phyloP scores from a whole-genome alignment of 2,329 filamentous ascomycete genomes.

The Gaeumannomyces tritici region DNA sequence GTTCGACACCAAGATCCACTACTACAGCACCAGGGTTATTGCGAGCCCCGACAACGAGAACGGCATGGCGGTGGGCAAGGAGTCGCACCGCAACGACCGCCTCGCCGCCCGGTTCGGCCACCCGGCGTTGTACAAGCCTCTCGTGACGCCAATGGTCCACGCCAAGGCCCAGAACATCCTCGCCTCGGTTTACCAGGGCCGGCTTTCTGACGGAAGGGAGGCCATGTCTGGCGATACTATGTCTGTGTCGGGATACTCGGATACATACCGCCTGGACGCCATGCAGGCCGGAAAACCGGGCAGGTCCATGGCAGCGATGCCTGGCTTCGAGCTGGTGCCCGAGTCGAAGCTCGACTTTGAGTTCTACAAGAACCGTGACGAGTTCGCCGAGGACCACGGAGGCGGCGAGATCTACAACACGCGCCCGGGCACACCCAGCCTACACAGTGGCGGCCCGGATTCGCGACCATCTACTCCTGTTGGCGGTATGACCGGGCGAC shows the following conservation, averaged over 20 bases:
- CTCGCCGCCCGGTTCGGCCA: slow-evolving; percentile 77
- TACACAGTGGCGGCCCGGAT: slow-evolving; percentile 26
- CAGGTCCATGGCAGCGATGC: slow-evolving; percentile 27
- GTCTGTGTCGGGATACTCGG: slow-evolving; percentile 66
- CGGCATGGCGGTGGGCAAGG: slow-evolving; percentile 29
- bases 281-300: slow-evolving; percentile 60
- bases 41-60: slow-evolving; percentile 33
- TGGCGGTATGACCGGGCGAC: slow-evolving; percentile 21
- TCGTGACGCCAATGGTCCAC: slow-evolving; percentile 93
- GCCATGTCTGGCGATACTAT: slow-evolving; percentile 44
- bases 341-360: slow-evolving; percentile 83
- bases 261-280: slow-evolving; percentile 69
- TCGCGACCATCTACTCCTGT: slow-evolving; percentile 43
- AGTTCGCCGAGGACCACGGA: slow-evolving; percentile 82
- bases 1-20: slow-evolving; percentile 75
- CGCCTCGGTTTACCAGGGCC: slow-evolving; percentile 75
- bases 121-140: slow-evolving; percentile 76
- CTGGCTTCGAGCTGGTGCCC: slow-evolving; percentile 83
- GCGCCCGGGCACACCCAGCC: slow-evolving; percentile 48
- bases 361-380: slow-evolving; percentile 81
- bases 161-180: slow-evolving; percentile 81
- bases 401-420: slow-evolving; percentile 60
- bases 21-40: slow-evolving; percentile 60
- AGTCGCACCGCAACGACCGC: slow-evolving; percentile 51
- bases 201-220: slow-evolving; percentile 58